These are phyloP conservation scores for Penicillium argentinense DNA, from an alignment of 495 filamentous ascomycete genomes.

Conservation along the genomic window DNA sequence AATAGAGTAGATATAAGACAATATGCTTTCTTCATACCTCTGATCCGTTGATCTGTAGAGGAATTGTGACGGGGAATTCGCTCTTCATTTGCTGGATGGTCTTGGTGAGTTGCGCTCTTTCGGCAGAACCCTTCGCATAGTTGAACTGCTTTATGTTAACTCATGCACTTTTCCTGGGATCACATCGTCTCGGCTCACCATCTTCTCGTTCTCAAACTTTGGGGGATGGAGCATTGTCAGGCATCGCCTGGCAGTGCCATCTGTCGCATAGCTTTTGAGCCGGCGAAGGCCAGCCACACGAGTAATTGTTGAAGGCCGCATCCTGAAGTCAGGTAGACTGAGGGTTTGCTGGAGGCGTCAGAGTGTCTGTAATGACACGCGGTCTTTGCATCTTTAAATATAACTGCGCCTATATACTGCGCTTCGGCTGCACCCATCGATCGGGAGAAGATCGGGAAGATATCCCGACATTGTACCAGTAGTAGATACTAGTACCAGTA, in stretches of 20 bases:
- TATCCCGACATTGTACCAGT: no score
- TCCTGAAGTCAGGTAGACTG: no score
- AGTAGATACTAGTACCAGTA: no score
- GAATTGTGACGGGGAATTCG: conserved; percentile 28
- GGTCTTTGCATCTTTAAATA: conserved; percentile 4
- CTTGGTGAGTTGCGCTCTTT: conserved; percentile 27
- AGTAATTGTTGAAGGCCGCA: conserved; percentile 12
- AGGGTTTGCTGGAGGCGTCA: neutral
- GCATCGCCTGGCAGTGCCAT: conserved; percentile 7
- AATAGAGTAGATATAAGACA: no score
- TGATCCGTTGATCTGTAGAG: conserved; percentile 27
- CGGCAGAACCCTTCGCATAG: conserved; percentile 31
- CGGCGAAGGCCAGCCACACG: conserved; percentile 6
- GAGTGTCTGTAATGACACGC: no score
- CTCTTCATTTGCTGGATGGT: conserved; percentile 25
- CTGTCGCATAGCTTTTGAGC: neutral
- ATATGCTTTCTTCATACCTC: conserved; percentile 12
- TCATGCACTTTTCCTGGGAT: neutral
- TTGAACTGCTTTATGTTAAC: conserved; percentile 13
- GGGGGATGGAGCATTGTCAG: conserved; percentile 29
- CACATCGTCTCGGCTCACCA: conserved; percentile 4
- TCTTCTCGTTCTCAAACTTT: conserved; percentile 35
- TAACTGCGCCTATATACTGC: no score
- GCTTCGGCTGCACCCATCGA: no score
- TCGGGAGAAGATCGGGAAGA: no score